Evolutionary conservation across 1,139 yeast species (phyloP).

Genomic region (Taiozyma onychis): DNA sequence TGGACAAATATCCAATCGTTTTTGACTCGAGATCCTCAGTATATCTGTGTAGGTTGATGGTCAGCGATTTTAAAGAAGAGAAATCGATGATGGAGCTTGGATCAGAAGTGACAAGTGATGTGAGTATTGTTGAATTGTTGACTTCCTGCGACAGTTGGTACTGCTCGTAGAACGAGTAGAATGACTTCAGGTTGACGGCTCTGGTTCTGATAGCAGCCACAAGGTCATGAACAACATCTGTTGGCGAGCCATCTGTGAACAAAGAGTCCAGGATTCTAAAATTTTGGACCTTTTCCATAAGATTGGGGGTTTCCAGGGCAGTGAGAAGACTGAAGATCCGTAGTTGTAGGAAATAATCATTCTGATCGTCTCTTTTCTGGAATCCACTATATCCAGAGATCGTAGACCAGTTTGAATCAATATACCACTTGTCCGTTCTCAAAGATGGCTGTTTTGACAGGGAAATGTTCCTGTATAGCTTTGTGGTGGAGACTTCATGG

Average conservation of each 20-base stretch:
- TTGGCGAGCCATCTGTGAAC: slow-evolving; percentile 23
- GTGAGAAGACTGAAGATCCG: slow-evolving; percentile 25
- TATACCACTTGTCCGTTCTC: slow-evolving; percentile 22
- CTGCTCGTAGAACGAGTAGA: slow-evolving; percentile 15
- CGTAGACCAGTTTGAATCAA: slow-evolving; percentile 27
- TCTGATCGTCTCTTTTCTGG: slow-evolving; percentile 26
- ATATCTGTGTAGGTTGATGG: slow-evolving; percentile 2
- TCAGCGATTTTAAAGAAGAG: not conserved
- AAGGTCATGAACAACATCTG: slow-evolving; percentile 13
- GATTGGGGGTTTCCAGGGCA: slow-evolving; percentile 2
- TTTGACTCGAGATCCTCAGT: not conserved
- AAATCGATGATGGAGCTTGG: not conserved
- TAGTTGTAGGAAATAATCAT: slow-evolving; percentile 29
- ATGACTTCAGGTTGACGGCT: slow-evolving; percentile 11
- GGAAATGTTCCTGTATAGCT: slow-evolving; percentile 25
- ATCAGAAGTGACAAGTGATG: slow-evolving; percentile 6
- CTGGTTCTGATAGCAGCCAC: slow-evolving; percentile 12
- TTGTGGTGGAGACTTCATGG: slow-evolving; percentile 1
- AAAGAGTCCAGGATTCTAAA: slow-evolving; percentile 19
- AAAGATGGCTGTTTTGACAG: slow-evolving; percentile 26
- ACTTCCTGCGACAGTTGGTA: slow-evolving; percentile 10
- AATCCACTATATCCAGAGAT: slow-evolving; percentile 25
- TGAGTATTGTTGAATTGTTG: slow-evolving; percentile 5
- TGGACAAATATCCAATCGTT: slow-evolving; percentile 1
- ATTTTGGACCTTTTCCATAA: slow-evolving; percentile 11